Conservation (phyloP, 2,329 filamentous ascomycete species). For the Neofusicoccum parvum region DNA sequence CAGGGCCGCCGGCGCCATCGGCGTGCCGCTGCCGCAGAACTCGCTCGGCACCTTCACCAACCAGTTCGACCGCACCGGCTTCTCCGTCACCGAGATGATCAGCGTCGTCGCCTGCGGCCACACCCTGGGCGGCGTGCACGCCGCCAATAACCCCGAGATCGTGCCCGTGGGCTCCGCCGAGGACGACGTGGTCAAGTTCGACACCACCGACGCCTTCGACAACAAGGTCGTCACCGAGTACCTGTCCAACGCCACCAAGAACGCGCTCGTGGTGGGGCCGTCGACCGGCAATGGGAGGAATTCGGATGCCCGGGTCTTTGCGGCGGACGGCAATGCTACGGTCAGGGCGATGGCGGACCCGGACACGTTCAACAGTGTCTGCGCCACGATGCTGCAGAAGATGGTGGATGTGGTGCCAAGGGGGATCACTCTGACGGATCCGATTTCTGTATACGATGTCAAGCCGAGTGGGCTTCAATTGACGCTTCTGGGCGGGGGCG, state of each 20-base stretch:
- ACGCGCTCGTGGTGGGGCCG: constrained; percentile 59
- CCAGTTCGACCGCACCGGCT: constrained; percentile 62
- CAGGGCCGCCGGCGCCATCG: constrained; percentile 47
- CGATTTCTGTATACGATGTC: constrained; percentile 59
- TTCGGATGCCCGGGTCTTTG: constrained; percentile 61
- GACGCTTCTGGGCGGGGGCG: constrained; percentile 53
- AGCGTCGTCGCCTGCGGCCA: constrained; percentile 64
- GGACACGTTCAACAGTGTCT: constrained; percentile 50
- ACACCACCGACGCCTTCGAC: constrained; percentile 56
- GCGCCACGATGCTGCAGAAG: constrained; percentile 57
- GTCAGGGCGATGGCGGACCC: constrained; percentile 52
- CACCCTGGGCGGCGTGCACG: constrained; percentile 62
- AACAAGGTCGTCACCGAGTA: constrained; percentile 62
- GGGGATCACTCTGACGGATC: constrained; percentile 53
- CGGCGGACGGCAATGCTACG: constrained; percentile 58
- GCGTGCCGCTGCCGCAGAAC: constrained; percentile 63
- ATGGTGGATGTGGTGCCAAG: constrained; percentile 64
- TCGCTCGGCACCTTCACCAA: constrained; percentile 53
- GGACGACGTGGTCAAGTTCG: constrained; percentile 51
- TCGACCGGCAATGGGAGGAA: constrained; percentile 50
- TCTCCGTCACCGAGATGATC: constrained; percentile 60
- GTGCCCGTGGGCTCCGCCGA: constrained; percentile 48
- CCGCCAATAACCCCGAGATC: constrained; percentile 56
- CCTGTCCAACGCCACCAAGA: constrained; percentile 54
- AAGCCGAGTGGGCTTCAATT: constrained; percentile 63